phyloP scores from a whole-genome alignment of 192 early-diverging fungal species.

The Coemansia sp. region DNA sequence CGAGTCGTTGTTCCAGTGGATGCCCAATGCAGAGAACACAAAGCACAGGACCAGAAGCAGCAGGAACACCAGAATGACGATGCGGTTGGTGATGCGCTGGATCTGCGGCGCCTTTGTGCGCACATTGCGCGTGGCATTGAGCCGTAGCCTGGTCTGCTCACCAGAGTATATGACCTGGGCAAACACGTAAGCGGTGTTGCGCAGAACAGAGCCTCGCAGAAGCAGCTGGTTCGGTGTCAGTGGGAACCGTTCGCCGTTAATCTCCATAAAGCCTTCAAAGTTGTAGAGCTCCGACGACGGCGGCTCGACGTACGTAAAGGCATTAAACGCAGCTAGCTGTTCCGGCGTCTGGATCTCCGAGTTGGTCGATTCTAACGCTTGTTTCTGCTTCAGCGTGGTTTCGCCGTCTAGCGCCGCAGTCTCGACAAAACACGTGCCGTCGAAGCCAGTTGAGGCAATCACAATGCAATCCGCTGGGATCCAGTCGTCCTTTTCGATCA shows the following conservation, averaged over 20 bases:
- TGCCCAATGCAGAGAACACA: constrained; percentile 56
- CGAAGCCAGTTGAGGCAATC: constrained; percentile 65
- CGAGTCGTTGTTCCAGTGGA: constrained; percentile 48
- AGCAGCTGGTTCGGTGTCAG: constrained; percentile 80
- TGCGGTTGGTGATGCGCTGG: constrained; percentile 73
- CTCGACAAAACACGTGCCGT: constrained; percentile 83
- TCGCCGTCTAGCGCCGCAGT: constrained; percentile 87
- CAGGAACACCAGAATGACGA: constrained; percentile 70
- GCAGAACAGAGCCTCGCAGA: constrained; percentile 79
- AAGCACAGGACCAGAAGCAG: constrained; percentile 60
- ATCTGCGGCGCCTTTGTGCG: constrained; percentile 74
- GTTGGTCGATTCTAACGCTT: constrained; percentile 66
- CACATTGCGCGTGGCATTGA: constrained; percentile 70
- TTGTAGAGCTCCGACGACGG: constrained; percentile 80
- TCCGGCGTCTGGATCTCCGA: constrained; percentile 48
- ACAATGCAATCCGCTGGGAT: constrained; percentile 81
- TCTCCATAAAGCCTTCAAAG: constrained; percentile 77
- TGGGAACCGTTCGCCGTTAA: constrained; percentile 58
- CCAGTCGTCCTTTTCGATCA: constrained; percentile 75
- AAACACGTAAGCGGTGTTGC: constrained; percentile 79
- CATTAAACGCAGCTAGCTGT: constrained; percentile 47
- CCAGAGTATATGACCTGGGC: constrained; percentile 75
- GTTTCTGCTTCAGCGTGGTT: constrained; percentile 84
- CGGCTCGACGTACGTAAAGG: constrained; percentile 65
- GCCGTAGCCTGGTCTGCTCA: constrained; percentile 68